These are phyloP conservation scores for Letharia columbiana DNA, from an alignment of 495 filamentous ascomycete genomes.

Conservation along the genomic window DNA sequence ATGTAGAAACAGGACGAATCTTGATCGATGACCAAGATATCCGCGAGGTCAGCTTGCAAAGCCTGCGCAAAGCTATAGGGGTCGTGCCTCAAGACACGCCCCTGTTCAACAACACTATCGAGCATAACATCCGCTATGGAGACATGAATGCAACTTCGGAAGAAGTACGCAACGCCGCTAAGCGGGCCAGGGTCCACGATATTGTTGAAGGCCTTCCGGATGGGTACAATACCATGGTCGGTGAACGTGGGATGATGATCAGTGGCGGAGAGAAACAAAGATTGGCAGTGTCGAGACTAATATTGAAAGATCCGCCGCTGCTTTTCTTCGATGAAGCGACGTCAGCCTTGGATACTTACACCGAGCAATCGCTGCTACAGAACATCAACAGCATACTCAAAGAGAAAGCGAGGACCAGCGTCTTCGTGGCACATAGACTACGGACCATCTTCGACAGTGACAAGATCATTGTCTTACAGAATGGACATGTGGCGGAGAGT, in stretches of 20 bases:
- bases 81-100: conserved; percentile 97
- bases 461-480: conserved; percentile 82
- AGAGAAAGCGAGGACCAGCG: conserved; percentile 80
- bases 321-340: conserved; percentile 98
- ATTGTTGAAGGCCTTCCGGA: conserved; percentile 69
- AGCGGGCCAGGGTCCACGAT: conserved; percentile 75
- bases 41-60: conserved; percentile 70
- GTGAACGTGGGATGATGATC: conserved; percentile 97
- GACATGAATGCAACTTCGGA: conserved; percentile 68
- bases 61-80: conserved; percentile 76
- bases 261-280: conserved; percentile 95
- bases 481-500: conserved; percentile 72
- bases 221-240: conserved; percentile 86
- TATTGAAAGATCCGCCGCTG: conserved; percentile 86
- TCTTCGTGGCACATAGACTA: conserved; percentile 88
- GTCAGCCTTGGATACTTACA: conserved; percentile 90
- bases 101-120: conserved; percentile 90
- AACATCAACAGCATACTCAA: conserved; percentile 92
- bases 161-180: conserved; percentile 64
- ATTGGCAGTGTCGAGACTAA: conserved; percentile 72
- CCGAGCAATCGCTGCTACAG: conserved; percentile 80
- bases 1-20: conserved; percentile 79
- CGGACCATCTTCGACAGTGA: conserved; percentile 93
- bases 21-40: conserved; percentile 91
- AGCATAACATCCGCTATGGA: conserved; percentile 95